phyloP scores from a whole-genome alignment of 169 alveolate species.

The Plasmodium knowlesi region DNA sequence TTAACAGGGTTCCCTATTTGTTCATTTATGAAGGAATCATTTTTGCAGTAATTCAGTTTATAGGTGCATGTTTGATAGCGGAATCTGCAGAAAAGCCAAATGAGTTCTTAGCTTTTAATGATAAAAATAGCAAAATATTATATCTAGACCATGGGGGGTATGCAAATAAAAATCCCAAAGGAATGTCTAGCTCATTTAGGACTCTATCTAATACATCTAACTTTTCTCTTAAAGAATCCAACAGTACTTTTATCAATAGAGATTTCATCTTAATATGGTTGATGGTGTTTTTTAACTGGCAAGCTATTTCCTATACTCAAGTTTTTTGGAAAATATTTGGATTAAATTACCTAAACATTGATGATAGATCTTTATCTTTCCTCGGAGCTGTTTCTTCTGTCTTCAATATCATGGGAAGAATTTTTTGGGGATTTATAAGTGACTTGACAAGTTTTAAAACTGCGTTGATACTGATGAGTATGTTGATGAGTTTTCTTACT shows the following conservation, averaged over 20 bases:
- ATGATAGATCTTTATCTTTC: conserved; percentile 62
- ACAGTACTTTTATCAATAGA: conserved; percentile 60
- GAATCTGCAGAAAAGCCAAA: conserved; percentile 31
- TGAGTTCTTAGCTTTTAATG: conserved; percentile 42
- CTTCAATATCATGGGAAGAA: conserved; percentile 47
- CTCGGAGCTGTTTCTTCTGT: conserved; percentile 55
- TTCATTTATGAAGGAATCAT: conserved; percentile 61
- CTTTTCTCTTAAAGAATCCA: conserved; percentile 33
- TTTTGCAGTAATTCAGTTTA: conserved; percentile 59
- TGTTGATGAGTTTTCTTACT: conserved; percentile 52
- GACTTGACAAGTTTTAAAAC: conserved; percentile 54
- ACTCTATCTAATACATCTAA: conserved; percentile 49
- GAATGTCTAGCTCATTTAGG: conserved; percentile 23
- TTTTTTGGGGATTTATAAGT: conserved; percentile 64
- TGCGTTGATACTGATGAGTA: conserved; percentile 51
- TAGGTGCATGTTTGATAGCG: conserved; percentile 54
- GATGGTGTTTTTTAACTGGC: conserved; percentile 70
- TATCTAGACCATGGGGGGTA: conserved; percentile 31
- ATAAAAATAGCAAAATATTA: conserved; percentile 14
- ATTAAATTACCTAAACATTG: conserved; percentile 30
- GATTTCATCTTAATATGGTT: conserved; percentile 65
- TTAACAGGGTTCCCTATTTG: conserved; percentile 57
- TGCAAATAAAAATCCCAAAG: conserved; percentile 18
- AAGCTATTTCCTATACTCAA: conserved; percentile 71
- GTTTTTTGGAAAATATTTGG: conserved; percentile 71